Conservation (phyloP, 2,329 filamentous ascomycete genomes). For the Aureobasidium vineae region DNA sequence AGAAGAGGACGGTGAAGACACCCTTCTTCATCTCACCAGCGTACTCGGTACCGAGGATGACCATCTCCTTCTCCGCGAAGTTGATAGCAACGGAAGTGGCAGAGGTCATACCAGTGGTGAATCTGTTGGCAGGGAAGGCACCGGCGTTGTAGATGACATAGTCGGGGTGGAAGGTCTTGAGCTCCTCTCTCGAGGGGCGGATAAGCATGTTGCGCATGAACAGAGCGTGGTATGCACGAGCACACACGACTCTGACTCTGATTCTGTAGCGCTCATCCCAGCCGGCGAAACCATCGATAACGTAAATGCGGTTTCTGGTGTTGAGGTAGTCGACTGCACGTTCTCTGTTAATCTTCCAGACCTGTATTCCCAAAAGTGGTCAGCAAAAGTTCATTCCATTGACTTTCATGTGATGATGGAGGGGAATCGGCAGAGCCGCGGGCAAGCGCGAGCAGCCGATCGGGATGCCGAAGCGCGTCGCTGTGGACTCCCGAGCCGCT, state of each 20-base stretch:
- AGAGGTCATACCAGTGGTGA: slow-evolving; percentile 97
- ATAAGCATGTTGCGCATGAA: slow-evolving; percentile 99
- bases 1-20: slow-evolving; percentile 98
- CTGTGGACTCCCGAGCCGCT: slow-evolving; percentile 20
- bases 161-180: slow-evolving; percentile 97
- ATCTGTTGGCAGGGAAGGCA: slow-evolving; percentile 97
- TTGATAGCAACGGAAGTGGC: slow-evolving; percentile 98
- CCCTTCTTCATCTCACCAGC: slow-evolving; percentile 97
- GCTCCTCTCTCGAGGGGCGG: slow-evolving; percentile 83
- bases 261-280: slow-evolving; percentile 99
- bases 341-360: slow-evolving; percentile 99
- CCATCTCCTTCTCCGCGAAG: slow-evolving; percentile 99
- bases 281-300: slow-evolving; percentile 93
- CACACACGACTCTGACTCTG: slow-evolving; percentile 95
- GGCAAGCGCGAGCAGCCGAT: slow-evolving; percentile 10
- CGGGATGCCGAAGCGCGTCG: slow-evolving; percentile 12
- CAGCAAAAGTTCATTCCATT: slow-evolving; percentile 31
- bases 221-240: slow-evolving; percentile 97
- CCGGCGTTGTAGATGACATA: slow-evolving; percentile 99
- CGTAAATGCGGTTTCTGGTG: slow-evolving; percentile 97
- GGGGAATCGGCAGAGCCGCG: slow-evolving; percentile 11
- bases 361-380: slow-evolving; percentile 53
- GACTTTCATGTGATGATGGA: slow-evolving; percentile 21
- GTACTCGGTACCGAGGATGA: slow-evolving; percentile 98
- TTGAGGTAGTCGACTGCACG: slow-evolving; percentile 99